Base-by-base conservation (phyloP, 208 protist species). In the Phytomonas francai region DNA sequence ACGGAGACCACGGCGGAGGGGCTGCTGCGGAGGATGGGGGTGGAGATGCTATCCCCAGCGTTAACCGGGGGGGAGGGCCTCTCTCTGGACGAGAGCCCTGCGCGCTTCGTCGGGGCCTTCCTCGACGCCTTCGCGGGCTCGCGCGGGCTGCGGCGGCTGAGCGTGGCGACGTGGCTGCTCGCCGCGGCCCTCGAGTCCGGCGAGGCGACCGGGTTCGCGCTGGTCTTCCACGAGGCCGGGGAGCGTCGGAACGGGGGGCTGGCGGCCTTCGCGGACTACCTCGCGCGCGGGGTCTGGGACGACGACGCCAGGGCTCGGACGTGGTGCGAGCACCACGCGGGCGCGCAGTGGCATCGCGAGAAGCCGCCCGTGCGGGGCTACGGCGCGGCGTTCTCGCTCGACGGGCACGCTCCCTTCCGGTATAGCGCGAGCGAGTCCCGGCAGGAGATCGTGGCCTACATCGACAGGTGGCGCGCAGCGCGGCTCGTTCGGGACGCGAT, bases 171-270 rank as follows among this genome's bases (percentile, higher is more conserved):
- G 25, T 78, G 81, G 57, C 76, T 93, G 25, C 42, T 91, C 32
- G 36, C 76, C 64, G 67, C 67, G 16, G 61, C 85, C 27, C 65
- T 95, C 62, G 71, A 84, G 68, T 78, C 78, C 22, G 83, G 85
- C 34, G 77, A 80, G 36, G 83, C 87, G 19, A 76, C 91, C 45
- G 89, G 87, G 14, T 92, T 95, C 34, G 85, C 87, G 16, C 70
- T 95, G 11, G 27, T 92, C 22, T 65, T 93, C 14, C 59, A 76
- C 29, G 84, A 92, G 62, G 84, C 83, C 11, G 56, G 59, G 12
- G 71, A 79, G 12, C 72, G 75, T 61, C 69, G 65, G 14, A 93
- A 93, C 58, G 57, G 28, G 6, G 74, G 72, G 67, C 64, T 93
- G 32, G 34, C 30, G 19, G 63, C 70, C 1, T 16, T 93, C 45